These are phyloP conservation scores for Microthlaspi erraticum DNA, from an alignment of 345 rosid species.

Conservation along the genomic window DNA sequence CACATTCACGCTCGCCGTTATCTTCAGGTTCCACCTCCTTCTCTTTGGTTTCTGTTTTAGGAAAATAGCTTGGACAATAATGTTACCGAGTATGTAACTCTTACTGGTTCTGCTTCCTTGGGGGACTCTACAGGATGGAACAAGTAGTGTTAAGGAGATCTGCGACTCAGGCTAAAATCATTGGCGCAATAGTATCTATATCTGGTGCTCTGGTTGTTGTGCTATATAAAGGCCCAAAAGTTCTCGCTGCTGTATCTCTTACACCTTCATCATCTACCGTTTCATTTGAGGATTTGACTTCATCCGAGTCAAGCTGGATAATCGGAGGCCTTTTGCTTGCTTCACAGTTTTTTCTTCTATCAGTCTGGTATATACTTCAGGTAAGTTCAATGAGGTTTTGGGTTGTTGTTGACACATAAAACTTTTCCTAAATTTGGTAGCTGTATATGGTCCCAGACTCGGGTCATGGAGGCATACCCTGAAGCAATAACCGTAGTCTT, in stretches of 20 bases:
- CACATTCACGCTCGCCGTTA: slow-evolving; percentile 41
- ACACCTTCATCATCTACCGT: background rate
- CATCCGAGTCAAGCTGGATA: slow-evolving; percentile 3
- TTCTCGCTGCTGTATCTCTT: slow-evolving; percentile 1
- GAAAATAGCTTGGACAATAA: too few relatives aligned
- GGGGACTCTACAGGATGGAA: background rate
- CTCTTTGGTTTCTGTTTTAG: background rate
- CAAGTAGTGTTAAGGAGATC: slow-evolving; percentile 15
- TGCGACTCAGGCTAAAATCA: slow-evolving; percentile 22
- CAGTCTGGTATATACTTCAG: slow-evolving; percentile 25
- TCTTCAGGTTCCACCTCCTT: slow-evolving; percentile 24
- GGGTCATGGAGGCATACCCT: slow-evolving; percentile 12
- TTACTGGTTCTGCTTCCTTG: background rate
- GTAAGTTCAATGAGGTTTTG: background rate
- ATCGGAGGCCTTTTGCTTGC: slow-evolving; percentile 12
- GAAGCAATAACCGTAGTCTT: slow-evolving; percentile 7
- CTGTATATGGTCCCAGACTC: slow-evolving; percentile 4
- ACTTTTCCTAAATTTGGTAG: background rate
- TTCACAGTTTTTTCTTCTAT: slow-evolving; percentile 3
- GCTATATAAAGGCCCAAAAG: slow-evolving; percentile 10
- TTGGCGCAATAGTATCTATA: slow-evolving; percentile 16
- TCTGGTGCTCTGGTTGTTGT: slow-evolving; percentile 26
- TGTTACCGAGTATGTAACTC: background rate
- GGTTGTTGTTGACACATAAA: background rate
- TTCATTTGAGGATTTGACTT: background rate